Evolutionary conservation across 2,329 filamentous ascomycete species (phyloP), one percentile per base, ranked within the genome.

Genomic region (Aspergillus sp.): DNA sequence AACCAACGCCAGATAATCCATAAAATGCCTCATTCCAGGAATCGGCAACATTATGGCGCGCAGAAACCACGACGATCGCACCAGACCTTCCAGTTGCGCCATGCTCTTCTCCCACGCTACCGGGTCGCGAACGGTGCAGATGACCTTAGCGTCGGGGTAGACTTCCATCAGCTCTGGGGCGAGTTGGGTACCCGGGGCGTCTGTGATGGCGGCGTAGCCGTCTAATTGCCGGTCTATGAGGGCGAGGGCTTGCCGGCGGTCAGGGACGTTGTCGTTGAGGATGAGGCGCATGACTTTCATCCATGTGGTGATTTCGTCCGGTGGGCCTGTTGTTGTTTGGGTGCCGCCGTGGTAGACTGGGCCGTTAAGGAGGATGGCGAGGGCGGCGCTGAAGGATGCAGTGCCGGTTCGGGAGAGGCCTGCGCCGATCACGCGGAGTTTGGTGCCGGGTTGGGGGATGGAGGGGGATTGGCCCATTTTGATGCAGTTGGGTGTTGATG

Each of bases 331-430:
- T 3, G 63, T 68, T 13, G 59, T 66, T 60, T 79, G 77, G 0
- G 75, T 82, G 23, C 82, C 82, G 53, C 80, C 79, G 62, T 84
- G 82, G 66, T 81, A 78, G 47, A 81, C 76, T 3, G 82, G 82
- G 0, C 79, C 81, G 39, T 80, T 68, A 5, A 83, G 77, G 3
- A 84, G 74, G 58, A 77, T 80, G 60, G 74, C 75, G 8, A 84
- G 70, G 1, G 82, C 82, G 41, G 77, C 65, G 36, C 78, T 78
- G 73, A 83, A 81, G 23, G 83, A 83, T 8, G 82, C 73, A 1
- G 81, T 84, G 13, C 82, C 82, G 1, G 82, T 84, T 53, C 82
- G 75, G 13, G 81, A 59, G n/a, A 72, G 61, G 0, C 70, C 70
- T 4, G 70, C 69, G 13, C 69, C 70, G 55, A 72, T 72, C 30